Evolutionary conservation across 352 stramenopile genomes (phyloP), one percentile per base, ranked within the genome.

Genomic region (Pythium monospermum): DNA sequence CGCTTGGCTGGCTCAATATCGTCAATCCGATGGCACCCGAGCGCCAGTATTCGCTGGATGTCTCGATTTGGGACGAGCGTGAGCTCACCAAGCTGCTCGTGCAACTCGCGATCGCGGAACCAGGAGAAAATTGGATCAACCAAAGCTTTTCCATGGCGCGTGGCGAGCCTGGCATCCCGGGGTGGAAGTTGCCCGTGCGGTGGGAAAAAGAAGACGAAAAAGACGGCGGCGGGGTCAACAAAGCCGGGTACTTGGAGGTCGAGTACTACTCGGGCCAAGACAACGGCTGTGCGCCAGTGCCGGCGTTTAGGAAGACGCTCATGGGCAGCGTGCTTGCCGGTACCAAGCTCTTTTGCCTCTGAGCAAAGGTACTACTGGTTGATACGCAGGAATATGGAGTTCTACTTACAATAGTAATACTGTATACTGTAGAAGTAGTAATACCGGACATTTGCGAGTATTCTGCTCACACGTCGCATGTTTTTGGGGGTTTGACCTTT

Each of bases 131-230:
- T 57, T 91, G 81, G 81, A 76, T 86, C 53, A 59, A 63, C 11
- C 76, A 89, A 50, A 88, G 68, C 8, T 91, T 89, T 54, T 77
- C 77, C 12, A 89, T 77, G 81, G 85, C 69, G 27, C 73, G 77
- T 22, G 74, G 82, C n/a, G 78, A 91, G 58, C n/a, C n/a, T n/a
- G 69, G 77, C 28, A 83, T 91, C 22, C 81, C 81, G 0, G 81
- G 81, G 18, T 91, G 81, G 81, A 74, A 89, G 49, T 76, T 91
- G 49, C 89, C 89, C 36, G 60, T 83, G 41, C 86, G 74, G 44
- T 91, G 81, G 81, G 68, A 88, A 36, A 87, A 86, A 53, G 81
- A 91, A 50, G 73, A 76, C 21, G 68, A 88, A 36, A 87, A 86
- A 53, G 81, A 91, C 53, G 73, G 78, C 21, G 76, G 74, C 1